Evolutionary conservation across 352 stramenopile genomes (phyloP).

Genomic region (Peronospora tabacina): DNA sequence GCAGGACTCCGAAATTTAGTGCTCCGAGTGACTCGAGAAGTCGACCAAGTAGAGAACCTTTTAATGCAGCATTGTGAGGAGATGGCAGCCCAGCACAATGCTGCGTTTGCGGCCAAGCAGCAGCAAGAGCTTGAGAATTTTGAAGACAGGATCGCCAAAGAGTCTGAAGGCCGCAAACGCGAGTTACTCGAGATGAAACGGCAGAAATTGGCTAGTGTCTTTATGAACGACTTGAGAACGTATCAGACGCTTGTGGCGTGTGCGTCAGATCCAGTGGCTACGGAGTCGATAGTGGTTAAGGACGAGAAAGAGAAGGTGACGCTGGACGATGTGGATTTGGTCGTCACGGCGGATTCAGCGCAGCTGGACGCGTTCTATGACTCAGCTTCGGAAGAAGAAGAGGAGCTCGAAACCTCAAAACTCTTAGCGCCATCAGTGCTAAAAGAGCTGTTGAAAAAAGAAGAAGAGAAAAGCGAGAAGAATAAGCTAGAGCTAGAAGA

Average conservation of each 20-base stretch:
- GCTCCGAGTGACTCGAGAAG: conserved; percentile 47
- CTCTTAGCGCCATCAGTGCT: conserved; percentile 12
- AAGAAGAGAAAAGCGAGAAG: conserved; percentile 30
- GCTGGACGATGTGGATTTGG: conserved; percentile 64
- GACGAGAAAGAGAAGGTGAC: conserved; percentile 29
- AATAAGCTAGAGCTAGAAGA: background rate
- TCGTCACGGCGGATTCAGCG: conserved; percentile 49
- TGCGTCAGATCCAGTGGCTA: conserved; percentile 30
- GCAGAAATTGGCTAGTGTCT: conserved; percentile 48
- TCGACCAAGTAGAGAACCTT: conserved; percentile 63
- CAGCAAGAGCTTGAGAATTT: conserved; percentile 73
- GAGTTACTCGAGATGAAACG: conserved; percentile 51
- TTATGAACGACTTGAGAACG: conserved; percentile 68
- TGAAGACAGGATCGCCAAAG: conserved; percentile 46
- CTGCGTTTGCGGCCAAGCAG: conserved; percentile 51
- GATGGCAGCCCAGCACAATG: conserved; percentile 63
- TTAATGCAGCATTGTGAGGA: conserved; percentile 67
- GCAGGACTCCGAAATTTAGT: conserved; percentile 37
- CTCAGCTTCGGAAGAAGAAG: conserved; percentile 39
- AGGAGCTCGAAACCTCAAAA: conserved; percentile 7
- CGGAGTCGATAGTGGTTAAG: conserved; percentile 1
- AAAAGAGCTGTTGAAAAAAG: conserved; percentile 20
- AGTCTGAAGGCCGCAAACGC: conserved; percentile 57
- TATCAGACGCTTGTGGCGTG: conserved; percentile 70
- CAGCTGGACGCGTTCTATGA: conserved; percentile 75